These are phyloP conservation scores for Aspergillus hiratsukae DNA, from an alignment of 2,329 filamentous ascomycete genomes.

Conservation along the genomic window DNA sequence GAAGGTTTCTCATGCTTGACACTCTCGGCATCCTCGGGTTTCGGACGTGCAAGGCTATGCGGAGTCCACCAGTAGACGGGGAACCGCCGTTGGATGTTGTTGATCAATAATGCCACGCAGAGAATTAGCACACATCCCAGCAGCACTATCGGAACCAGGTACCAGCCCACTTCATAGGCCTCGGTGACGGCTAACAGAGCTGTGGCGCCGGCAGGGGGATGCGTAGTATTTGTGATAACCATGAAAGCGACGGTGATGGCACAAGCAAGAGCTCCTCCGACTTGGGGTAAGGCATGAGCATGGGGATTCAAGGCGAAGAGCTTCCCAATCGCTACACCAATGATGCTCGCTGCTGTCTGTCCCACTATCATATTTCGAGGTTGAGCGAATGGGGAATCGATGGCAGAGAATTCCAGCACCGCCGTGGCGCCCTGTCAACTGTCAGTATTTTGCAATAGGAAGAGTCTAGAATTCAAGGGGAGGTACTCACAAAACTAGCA, in stretches of 20 bases:
- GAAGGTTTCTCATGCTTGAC: slow-evolving; percentile 13
- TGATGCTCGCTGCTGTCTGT: slow-evolving; percentile 59
- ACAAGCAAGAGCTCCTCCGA: slow-evolving; percentile 63
- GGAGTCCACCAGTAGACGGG: slow-evolving; percentile 64
- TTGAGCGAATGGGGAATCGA: slow-evolving; percentile 68
- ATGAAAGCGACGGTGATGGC: slow-evolving; percentile 61
- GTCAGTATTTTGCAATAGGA: slow-evolving; percentile 5
- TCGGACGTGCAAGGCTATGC: slow-evolving; percentile 19
- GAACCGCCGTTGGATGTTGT: slow-evolving; percentile 64
- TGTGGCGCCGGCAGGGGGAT: slow-evolving; percentile 71
- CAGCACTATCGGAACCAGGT: slow-evolving; percentile 58
- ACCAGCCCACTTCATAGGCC: slow-evolving; percentile 61
- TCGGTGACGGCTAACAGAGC: slow-evolving; percentile 61
- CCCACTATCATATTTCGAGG: slow-evolving; percentile 65
- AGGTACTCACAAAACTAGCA: slow-evolving; percentile 61
- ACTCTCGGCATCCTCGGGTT: slow-evolving; percentile 16
- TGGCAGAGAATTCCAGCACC: slow-evolving; percentile 68
- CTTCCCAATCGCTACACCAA: slow-evolving; percentile 61
- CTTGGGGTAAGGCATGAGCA: slow-evolving; percentile 54
- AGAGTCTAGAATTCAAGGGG: neutral
- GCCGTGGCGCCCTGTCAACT: slow-evolving; percentile 62
- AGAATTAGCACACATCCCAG: slow-evolving; percentile 61
- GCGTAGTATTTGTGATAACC: slow-evolving; percentile 66
- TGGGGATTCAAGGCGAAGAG: slow-evolving; percentile 54
- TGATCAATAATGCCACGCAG: slow-evolving; percentile 58